Evolutionary conservation across 2,329 filamentous ascomycete genomes (phyloP), one percentile per base, ranked within the genome.

Genomic region (Penicillium carneum): DNA sequence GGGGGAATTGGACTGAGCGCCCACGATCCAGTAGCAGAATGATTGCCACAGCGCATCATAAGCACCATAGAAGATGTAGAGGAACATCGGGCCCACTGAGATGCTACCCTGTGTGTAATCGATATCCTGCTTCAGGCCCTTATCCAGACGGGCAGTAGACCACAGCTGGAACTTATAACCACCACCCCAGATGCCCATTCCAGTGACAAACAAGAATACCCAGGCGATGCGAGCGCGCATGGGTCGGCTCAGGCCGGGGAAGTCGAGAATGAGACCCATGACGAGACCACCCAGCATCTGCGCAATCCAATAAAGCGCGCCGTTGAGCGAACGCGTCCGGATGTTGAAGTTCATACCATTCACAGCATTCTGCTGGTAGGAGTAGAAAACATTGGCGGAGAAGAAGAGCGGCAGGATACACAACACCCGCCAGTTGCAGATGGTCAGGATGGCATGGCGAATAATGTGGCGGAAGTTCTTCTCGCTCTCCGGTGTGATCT

Each of bases 61-160:
- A 63, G 86, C 83, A 42, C 88, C 88, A 71, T 90, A 90, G 76
- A 89, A 89, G 72, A 90, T 87, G 79, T 90, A 90, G 14, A 90
- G 78, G 69, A 90, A 86, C 69, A 90, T 88, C 10, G 88, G 87
- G 0, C 87, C 88, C 6, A 82, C 81, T 53, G 84, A 88, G 42
- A 82, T 78, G 42, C 74, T 64, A 39, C 81, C 82, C 34, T 79
- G 69, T 11, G 74, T 81, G 63, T 80, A 84, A 69, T 84, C 82
- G 57, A 84, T 72, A 52, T 81, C 77, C 57, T 83, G 78, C 62
- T 79, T 80, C 20, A 75, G 67, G 3, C 79, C 79, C 5, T 64
- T 50, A 18, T 75, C 78, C n/a, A 77, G 66, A 14, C 79, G 74
- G 55, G 69, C 56, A 65, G 84, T 72, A 68, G 87, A 86, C 68